Conservation (phyloP, 1,139 yeast species). For the Magnusiomyces suaveolens region DNA sequence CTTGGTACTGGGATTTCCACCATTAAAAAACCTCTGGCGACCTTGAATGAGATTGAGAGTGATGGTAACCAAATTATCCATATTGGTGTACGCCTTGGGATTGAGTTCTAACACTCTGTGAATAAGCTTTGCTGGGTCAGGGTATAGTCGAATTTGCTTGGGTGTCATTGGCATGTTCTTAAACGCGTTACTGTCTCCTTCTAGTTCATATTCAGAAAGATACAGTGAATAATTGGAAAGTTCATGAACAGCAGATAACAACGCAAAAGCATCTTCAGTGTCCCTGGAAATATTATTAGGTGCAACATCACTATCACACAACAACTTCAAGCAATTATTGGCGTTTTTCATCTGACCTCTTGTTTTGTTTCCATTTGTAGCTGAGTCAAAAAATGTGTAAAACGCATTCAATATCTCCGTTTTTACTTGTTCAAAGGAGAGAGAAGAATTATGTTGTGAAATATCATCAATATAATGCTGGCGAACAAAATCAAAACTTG, state of each 20-base stretch:
- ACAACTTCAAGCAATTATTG: constrained; percentile 19
- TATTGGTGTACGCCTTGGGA: constrained; percentile 25
- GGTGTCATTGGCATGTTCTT: constrained; percentile 6
- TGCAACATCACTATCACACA: constrained; percentile 10
- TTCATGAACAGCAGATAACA: constrained; percentile 25
- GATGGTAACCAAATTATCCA: constrained; percentile 22
- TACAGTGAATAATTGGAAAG: constrained; percentile 26
- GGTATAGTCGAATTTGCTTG: constrained; percentile 18
- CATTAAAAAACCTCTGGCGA: not conserved
- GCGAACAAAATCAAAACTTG: constrained; percentile 20
- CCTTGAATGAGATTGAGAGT: constrained; percentile 21
- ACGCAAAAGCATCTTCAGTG: constrained; percentile 19
- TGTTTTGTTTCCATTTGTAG: constrained; percentile 27
- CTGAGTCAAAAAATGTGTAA: constrained; percentile 25
- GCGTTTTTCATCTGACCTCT: constrained; percentile 29
- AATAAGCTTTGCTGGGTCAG: constrained; percentile 26
- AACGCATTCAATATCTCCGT: constrained; percentile 19
- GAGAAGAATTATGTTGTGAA: not conserved
- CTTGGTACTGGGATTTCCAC: not conserved
- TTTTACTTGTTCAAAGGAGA: constrained; percentile 3
- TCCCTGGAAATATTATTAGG: constrained; percentile 7
- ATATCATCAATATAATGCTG: constrained; percentile 8
- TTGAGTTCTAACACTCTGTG: constrained; percentile 28
- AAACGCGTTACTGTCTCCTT: constrained; percentile 3
- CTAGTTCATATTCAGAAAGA: constrained; percentile 17